Evolutionary conservation across 805 yeast species (phyloP).

Genomic region (Sugiyamaella americana): DNA sequence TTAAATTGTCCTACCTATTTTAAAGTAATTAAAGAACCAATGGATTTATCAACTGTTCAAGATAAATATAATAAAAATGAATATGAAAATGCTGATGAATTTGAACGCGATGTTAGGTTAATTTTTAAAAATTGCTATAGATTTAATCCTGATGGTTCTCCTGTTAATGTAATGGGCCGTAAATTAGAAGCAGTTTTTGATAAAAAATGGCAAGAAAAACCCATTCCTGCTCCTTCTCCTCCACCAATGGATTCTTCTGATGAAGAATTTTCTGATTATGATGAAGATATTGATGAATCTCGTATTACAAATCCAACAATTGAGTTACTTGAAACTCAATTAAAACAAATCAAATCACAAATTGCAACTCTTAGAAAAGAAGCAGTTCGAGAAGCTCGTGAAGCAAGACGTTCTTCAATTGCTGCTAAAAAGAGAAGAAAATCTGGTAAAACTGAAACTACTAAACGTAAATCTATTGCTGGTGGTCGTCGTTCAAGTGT

Average conservation of each 20-base stretch:
- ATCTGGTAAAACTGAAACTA: constrained; percentile 10
- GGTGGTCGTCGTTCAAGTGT: constrained; percentile 13
- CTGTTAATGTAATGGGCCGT: constrained; percentile 94
- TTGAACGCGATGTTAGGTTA: constrained; percentile 73
- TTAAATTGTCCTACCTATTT: constrained; percentile 85
- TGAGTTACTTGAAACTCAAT: constrained; percentile 78
- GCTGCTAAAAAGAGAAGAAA: constrained; percentile 11
- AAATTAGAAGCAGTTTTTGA: constrained; percentile 80
- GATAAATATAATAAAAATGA: constrained; percentile 77
- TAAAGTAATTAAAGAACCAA: constrained; percentile 83
- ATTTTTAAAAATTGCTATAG: constrained; percentile 84
- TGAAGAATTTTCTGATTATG: constrained; percentile 36
- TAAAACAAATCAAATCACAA: constrained; percentile 79
- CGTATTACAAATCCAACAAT: constrained; percentile 79
- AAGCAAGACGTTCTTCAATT: constrained; percentile 42
- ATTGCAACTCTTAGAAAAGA: constrained; percentile 72
- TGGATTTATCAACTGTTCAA: constrained; percentile 87
- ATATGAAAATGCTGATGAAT: constrained; percentile 83
- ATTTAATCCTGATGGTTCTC: constrained; percentile 95
- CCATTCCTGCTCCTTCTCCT: constrained; percentile 60
- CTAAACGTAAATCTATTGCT: constrained; percentile 1
- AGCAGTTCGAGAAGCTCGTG: constrained; percentile 18
- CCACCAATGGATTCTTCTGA: constrained; percentile 40
- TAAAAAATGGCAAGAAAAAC: constrained; percentile 82
- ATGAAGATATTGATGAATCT: constrained; percentile 26